Conservation (phyloP, 176 grass and related monocot species). For the Miscanthus lutarioriparius region DNA sequence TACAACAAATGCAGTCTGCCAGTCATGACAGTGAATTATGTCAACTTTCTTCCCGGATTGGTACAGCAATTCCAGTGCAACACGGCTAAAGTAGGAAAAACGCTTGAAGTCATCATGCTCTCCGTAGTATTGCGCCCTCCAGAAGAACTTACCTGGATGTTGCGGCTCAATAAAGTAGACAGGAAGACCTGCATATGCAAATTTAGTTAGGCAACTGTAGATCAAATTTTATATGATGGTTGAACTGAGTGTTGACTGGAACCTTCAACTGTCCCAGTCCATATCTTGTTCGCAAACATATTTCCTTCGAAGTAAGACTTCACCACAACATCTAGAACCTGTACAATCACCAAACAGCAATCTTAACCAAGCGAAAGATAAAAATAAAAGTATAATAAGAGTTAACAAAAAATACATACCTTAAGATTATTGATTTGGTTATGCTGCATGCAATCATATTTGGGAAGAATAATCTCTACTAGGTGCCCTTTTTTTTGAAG, state of each 20-base stretch:
- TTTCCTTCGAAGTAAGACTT: slow-evolving; percentile 91
- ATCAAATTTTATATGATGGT: slow-evolving; percentile 19
- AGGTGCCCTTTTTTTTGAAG: slow-evolving; percentile 77
- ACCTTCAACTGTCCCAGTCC: slow-evolving; percentile 97
- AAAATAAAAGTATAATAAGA: not conserved
- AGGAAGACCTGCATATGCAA: slow-evolving; percentile 70
- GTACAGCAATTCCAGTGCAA: slow-evolving; percentile 79
- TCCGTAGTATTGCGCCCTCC: slow-evolving; percentile 85
- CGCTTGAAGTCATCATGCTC: slow-evolving; percentile 95
- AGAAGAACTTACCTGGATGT: slow-evolving; percentile 87
- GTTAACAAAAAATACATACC: slow-evolving; percentile 46
- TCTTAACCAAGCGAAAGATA: slow-evolving; percentile 20
- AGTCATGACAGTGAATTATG: slow-evolving; percentile 99
- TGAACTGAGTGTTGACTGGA: slow-evolving; percentile 15
- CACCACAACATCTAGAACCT: slow-evolving; percentile 75
- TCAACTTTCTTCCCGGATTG: slow-evolving; percentile 82
- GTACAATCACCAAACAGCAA: slow-evolving; percentile 26
- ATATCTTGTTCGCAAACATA: slow-evolving; percentile 90
- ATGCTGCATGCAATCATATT: slow-evolving; percentile 95
- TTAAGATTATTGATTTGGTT: slow-evolving; percentile 72
- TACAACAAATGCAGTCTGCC: slow-evolving; percentile 99
- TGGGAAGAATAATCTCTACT: slow-evolving; percentile 93
- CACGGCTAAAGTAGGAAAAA: slow-evolving; percentile 91
- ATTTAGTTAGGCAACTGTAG: slow-evolving; percentile 33
- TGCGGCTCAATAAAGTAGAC: slow-evolving; percentile 97